phyloP scores from a whole-genome alignment of 306 rosid genomes.

The Pyrus bretschneideri region DNA sequence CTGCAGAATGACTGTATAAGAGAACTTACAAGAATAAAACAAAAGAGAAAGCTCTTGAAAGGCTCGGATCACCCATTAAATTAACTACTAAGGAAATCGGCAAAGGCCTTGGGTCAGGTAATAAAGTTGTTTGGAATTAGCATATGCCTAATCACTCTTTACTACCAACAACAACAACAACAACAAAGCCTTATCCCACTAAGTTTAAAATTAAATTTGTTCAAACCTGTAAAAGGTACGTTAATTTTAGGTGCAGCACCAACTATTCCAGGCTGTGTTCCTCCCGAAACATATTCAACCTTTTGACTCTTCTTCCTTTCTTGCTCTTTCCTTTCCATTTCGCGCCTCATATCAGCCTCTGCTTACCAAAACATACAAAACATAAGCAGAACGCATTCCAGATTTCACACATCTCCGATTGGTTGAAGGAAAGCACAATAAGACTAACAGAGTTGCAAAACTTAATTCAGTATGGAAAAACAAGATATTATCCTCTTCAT shows the following conservation, averaged over 20 bases:
- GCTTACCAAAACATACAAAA: slow-evolving; percentile 16
- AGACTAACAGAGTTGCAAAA: neutral
- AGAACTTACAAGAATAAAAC: slow-evolving; percentile 12
- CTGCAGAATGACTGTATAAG: slow-evolving; percentile 28
- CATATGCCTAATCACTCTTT: neutral
- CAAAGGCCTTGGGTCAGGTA: neutral
- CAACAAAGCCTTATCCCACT: neutral
- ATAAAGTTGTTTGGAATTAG: neutral
- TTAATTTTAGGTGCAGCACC: slow-evolving; percentile 23
- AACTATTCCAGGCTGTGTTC: slow-evolving; percentile 51
- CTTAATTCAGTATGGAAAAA: neutral
- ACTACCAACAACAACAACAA: neutral
- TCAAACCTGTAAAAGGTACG: slow-evolving; percentile 29
- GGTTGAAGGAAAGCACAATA: neutral
- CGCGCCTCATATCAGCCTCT: slow-evolving; percentile 88
- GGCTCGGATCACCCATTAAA: neutral
- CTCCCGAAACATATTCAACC: slow-evolving; percentile 60
- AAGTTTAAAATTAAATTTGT: neutral
- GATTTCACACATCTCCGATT: neutral
- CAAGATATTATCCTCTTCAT: neutral
- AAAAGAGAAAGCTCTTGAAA: slow-evolving; percentile 9
- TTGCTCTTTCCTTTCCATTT: slow-evolving; percentile 71
- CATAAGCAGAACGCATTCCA: slow-evolving; percentile 11
- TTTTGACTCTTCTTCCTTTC: slow-evolving; percentile 56
- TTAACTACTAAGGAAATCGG: neutral